A percentile compares a stretch with the other conserved stretches of the same genome.
Evolutionary conservation across 1,284 basidiomycete genomes (phyloP).

Genomic region (Rhodotorula sp.): DNA sequence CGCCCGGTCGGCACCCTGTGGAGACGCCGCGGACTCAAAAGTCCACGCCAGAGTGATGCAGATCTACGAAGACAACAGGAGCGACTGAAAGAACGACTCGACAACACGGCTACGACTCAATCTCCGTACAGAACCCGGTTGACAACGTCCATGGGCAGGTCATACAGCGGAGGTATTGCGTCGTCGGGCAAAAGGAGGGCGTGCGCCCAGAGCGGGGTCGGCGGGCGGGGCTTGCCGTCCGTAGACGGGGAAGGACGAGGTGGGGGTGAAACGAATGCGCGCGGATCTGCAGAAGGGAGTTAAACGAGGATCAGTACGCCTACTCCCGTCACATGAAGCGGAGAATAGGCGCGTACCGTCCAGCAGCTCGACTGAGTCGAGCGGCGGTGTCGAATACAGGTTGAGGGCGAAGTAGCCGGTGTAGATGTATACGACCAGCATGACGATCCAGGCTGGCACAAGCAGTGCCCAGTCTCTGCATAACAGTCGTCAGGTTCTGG

Average conservation of each 20-base stretch:
- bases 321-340: neutral
- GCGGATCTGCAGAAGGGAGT: neutral
- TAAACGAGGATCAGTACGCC: neutral
- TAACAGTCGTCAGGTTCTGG: neutral
- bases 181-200: constrained; percentile 8
- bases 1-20: too few species aligned
- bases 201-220: constrained; percentile 16
- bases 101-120: neutral
- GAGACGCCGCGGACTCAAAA: too few species aligned
- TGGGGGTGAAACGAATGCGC: constrained; percentile 13
- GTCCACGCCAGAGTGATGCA: too few species aligned
- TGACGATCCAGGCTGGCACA: constrained; percentile 44
- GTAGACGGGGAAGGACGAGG: neutral
- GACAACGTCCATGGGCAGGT: constrained; percentile 41
- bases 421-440: constrained; percentile 43
- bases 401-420: constrained; percentile 43
- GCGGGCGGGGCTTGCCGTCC: neutral
- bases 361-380: constrained; percentile 24
- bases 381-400: constrained; percentile 41
- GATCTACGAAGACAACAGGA: too few species aligned
- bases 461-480: constrained; percentile 46
- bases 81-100: too few species aligned
- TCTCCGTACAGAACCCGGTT: constrained; percentile 38
- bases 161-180: constrained; percentile 42
- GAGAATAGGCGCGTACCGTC: constrained; percentile 17